phyloP scores from a whole-genome alignment of 257 asterid genomes.

The Petunia secreta region DNA sequence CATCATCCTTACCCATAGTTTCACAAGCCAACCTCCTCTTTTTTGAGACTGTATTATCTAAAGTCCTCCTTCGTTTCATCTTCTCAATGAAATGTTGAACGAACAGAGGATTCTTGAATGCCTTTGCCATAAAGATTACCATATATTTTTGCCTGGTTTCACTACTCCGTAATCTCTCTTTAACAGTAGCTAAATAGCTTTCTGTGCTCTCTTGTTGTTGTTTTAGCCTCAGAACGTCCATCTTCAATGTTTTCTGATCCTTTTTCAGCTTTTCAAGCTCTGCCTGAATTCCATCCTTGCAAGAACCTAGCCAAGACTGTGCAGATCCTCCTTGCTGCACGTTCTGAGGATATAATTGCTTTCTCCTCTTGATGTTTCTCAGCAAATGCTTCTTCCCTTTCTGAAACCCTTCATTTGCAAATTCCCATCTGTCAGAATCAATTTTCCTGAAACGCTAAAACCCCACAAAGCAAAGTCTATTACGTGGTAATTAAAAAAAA shows the following conservation, averaged over 20 bases:
- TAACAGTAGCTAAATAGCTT: slow-evolving; percentile 43
- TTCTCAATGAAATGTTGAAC: slow-evolving; percentile 45
- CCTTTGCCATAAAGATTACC: slow-evolving; percentile 51
- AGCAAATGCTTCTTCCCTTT: slow-evolving; percentile 79
- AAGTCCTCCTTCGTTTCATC: slow-evolving; percentile 36
- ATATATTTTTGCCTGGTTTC: slow-evolving; percentile 58
- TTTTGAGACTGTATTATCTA: slow-evolving; percentile 24
- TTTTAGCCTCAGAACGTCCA: slow-evolving; percentile 57
- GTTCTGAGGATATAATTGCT: slow-evolving; percentile 47
- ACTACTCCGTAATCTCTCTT: slow-evolving; percentile 48
- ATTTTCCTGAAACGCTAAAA: slow-evolving; percentile 81
- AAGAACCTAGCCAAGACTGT: slow-evolving; percentile 42
- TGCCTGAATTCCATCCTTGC: slow-evolving; percentile 34
- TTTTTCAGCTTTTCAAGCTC: slow-evolving; percentile 58
- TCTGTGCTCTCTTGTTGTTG: slow-evolving; percentile 61
- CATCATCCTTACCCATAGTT: background rate
- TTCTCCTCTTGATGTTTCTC: slow-evolving; percentile 73
- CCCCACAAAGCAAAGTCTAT: slow-evolving; percentile 13
- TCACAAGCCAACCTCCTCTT: slow-evolving; percentile 32
- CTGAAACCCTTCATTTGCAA: slow-evolving; percentile 72
- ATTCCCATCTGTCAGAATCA: slow-evolving; percentile 90
- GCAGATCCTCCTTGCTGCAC: slow-evolving; percentile 33
- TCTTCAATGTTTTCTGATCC: slow-evolving; percentile 47
- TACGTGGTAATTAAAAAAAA: background rate
- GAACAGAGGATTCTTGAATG: slow-evolving; percentile 54